Conservation (phyloP, 805 yeast species). For the Starmerella sirachaensis region DNA sequence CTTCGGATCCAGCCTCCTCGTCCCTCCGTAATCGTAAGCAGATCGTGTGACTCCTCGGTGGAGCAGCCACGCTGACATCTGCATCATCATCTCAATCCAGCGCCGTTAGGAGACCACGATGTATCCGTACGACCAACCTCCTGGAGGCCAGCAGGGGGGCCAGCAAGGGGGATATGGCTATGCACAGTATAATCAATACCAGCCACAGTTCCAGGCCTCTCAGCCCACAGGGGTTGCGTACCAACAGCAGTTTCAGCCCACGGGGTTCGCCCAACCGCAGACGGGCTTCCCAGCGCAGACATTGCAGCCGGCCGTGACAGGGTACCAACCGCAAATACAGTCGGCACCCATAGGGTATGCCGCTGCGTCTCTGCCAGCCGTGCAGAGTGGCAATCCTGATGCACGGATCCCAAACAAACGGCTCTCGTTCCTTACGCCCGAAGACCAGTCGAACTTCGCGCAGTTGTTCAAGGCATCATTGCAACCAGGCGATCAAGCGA, state of each 20-base stretch:
- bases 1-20: not conserved
- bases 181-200: slow-evolving; percentile 13
- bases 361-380: slow-evolving; percentile 22
- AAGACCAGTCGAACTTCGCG: slow-evolving; percentile 80
- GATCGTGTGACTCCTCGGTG: not conserved
- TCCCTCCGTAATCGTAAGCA: not conserved
- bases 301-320: slow-evolving; percentile 12
- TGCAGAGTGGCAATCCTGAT: slow-evolving; percentile 30
- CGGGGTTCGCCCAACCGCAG: slow-evolving; percentile 3
- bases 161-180: slow-evolving; percentile 15
- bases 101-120: not conserved
- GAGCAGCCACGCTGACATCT: not conserved
- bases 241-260: slow-evolving; percentile 8
- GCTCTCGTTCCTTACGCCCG: slow-evolving; percentile 69
- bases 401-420: slow-evolving; percentile 38
- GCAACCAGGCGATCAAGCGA: slow-evolving; percentile 45
- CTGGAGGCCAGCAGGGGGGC: slow-evolving; percentile 11
- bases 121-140: slow-evolving; percentile 20
- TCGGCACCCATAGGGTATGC: no score
- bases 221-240: no score
- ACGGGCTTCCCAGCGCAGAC: slow-evolving; percentile 6
- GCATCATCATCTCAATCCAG: not conserved
- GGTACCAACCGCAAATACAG: not conserved
- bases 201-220: slow-evolving; percentile 3
- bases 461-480: slow-evolving; percentile 72